Conservation (phyloP, 2,329 filamentous ascomycete genomes). For the Fusarium tupiense region DNA sequence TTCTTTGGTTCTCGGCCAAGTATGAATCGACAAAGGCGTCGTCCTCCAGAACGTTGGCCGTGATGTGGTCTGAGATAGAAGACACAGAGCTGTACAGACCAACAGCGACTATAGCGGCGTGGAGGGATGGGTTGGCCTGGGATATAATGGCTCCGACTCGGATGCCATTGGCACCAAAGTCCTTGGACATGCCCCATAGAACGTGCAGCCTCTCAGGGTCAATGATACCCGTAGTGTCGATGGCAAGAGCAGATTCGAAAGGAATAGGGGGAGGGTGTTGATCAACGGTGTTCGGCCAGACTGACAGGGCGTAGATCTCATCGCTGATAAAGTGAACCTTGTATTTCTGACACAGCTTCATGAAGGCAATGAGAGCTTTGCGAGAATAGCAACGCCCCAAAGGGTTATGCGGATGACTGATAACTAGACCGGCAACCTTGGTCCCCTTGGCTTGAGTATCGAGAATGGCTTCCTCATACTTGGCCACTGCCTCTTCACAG, state of each 20-base stretch:
- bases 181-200: slow-evolving; percentile 58
- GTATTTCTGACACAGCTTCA: slow-evolving; percentile 59
- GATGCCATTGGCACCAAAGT: slow-evolving; percentile 67
- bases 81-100: slow-evolving; percentile 57
- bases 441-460: slow-evolving; percentile 51
- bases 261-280: slow-evolving; percentile 36
- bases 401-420: slow-evolving; percentile 63
- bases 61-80: slow-evolving; percentile 54
- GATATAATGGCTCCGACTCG: slow-evolving; percentile 62
- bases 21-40: slow-evolving; percentile 55
- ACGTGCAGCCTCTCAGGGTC: slow-evolving; percentile 62
- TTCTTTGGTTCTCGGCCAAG: slow-evolving; percentile 53
- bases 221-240: slow-evolving; percentile 56
- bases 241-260: slow-evolving; percentile 59
- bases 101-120: slow-evolving; percentile 49
- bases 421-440: slow-evolving; percentile 58
- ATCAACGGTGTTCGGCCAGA: slow-evolving; percentile 55
- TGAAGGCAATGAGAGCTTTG: slow-evolving; percentile 51
- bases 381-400: slow-evolving; percentile 59
- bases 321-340: slow-evolving; percentile 63
- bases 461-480: slow-evolving; percentile 57
- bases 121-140: slow-evolving; percentile 54
- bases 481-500: slow-evolving; percentile 50
- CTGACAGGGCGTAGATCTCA: slow-evolving; percentile 62
- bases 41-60: slow-evolving; percentile 56